These are phyloP conservation scores for Phytophthora citricola DNA, from an alignment of 352 stramenopile species.

Conservation along the genomic window DNA sequence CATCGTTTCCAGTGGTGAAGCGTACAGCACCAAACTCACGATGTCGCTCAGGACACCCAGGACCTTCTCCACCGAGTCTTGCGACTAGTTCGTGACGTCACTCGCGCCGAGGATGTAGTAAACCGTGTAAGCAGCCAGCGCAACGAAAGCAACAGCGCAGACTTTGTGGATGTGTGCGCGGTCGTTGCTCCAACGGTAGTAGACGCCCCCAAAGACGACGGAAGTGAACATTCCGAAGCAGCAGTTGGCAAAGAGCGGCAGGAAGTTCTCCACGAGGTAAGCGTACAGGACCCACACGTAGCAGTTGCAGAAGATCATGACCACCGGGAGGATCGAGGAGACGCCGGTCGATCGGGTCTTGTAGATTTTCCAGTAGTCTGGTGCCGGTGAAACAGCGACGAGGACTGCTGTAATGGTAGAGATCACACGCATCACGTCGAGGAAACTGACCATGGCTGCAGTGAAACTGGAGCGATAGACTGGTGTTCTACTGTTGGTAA, in stretches of 20 bases:
- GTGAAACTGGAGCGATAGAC: background rate
- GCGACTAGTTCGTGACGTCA: constrained; percentile 34
- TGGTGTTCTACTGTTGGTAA: background rate
- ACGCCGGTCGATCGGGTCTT: constrained; percentile 45
- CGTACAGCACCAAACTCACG: constrained; percentile 20
- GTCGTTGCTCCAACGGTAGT: constrained; percentile 44
- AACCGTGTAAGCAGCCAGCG: constrained; percentile 9
- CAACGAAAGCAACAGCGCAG: constrained; percentile 89
- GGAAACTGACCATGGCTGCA: constrained; percentile 7
- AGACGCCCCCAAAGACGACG: constrained; percentile 44
- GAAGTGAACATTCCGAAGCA: constrained; percentile 28
- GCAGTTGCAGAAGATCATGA: constrained; percentile 65
- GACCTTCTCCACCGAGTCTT: constrained; percentile 22
- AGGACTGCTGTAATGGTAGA: constrained; percentile 62
- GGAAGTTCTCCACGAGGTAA: constrained; percentile 30
- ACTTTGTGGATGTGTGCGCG: constrained; percentile 37
- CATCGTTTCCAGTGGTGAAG: constrained; percentile 31
- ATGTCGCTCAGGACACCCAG: constrained; percentile 30
- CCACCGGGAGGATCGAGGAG: constrained; percentile 52
- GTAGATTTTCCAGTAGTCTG: constrained; percentile 56
- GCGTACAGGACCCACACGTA: constrained; percentile 47
- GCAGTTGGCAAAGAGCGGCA: constrained; percentile 35
- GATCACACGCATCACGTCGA: constrained; percentile 33
- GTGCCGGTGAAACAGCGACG: constrained; percentile 59
- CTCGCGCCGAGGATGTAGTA: constrained; percentile 35